These are phyloP conservation scores for Cnidoscolus chayamansa DNA, from an alignment of 441 rosid species.

Conservation along the genomic window DNA sequence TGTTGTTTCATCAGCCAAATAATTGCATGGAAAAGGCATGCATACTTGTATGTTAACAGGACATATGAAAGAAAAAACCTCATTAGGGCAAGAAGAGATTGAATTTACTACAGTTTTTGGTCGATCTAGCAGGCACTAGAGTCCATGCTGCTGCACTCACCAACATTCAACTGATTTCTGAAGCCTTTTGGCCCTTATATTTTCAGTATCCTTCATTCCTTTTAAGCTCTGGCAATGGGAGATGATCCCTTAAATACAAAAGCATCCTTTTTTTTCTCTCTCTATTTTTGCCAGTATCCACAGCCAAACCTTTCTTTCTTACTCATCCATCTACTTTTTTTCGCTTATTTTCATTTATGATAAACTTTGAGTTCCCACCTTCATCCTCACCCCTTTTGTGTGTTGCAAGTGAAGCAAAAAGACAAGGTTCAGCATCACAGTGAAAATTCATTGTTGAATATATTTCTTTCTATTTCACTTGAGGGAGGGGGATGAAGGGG, in stretches of 20 bases:
- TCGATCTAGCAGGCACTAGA: neutral
- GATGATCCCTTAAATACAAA: neutral
- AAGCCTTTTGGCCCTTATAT: neutral
- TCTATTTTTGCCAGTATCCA: neutral
- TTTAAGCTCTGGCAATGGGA: neutral
- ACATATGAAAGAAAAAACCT: neutral
- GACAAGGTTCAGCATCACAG: neutral
- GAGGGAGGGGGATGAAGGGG: neutral
- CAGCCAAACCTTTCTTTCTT: too few relatives aligned
- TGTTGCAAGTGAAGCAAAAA: neutral
- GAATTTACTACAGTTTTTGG: neutral
- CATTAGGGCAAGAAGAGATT: neutral
- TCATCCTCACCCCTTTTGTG: neutral
- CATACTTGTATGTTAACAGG: neutral
- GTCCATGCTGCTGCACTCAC: neutral
- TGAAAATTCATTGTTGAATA: neutral
- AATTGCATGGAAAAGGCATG: neutral
- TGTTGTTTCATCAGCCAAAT: slow-evolving; percentile 10
- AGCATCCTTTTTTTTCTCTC: neutral
- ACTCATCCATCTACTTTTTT: neutral
- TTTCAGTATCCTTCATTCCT: neutral
- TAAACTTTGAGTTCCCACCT: too few relatives aligned
- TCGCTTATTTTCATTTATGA: neutral
- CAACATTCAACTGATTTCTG: neutral
- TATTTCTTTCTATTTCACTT: neutral